Evolutionary conservation across 106 monocot genomes (phyloP).

Genomic region (Dactylorhiza incarnata): DNA sequence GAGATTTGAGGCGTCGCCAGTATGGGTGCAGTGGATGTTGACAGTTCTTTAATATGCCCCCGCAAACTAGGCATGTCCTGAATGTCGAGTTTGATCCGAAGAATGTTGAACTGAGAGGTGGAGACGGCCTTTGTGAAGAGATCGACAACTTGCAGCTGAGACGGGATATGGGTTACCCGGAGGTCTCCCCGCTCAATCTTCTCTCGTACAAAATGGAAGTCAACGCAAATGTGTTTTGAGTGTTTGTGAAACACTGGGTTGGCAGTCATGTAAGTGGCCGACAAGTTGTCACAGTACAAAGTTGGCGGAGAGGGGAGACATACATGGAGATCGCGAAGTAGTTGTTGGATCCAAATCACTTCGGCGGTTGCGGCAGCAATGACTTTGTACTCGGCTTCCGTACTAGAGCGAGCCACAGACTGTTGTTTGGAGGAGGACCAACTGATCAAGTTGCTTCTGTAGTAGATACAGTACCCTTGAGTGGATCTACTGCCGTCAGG

Average conservation of each 20-base stretch:
- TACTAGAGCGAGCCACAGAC: too few relatives aligned
- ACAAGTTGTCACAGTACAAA: conserved; percentile 1
- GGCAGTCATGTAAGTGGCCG: too few relatives aligned
- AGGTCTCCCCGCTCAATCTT: background rate
- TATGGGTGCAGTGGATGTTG: too few relatives aligned
- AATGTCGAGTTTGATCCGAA: background rate
- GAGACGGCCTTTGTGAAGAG: background rate
- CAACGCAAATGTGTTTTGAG: too few relatives aligned
- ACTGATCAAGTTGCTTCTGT: background rate
- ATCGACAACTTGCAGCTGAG: background rate
- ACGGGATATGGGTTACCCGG: background rate
- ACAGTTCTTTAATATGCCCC: conserved; percentile 4
- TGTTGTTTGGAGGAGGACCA: too few relatives aligned
- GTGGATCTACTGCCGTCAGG: background rate
- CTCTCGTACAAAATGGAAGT: too few relatives aligned
- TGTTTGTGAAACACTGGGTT: too few relatives aligned
- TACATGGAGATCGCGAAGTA: background rate
- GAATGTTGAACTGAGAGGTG: background rate
- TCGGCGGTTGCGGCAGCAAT: too few relatives aligned
- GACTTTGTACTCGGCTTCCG: too few relatives aligned
- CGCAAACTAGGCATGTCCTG: background rate
- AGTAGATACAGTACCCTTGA: background rate
- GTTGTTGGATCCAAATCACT: too few relatives aligned
- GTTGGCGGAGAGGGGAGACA: background rate
- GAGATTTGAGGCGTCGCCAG: too few relatives aligned